Percentiles rank a stretch among this genome's conserved stretches.
These are phyloP conservation scores for Tinospora cordifolia DNA, from an alignment of 164 flowering plant species.

Conservation along the genomic window DNA sequence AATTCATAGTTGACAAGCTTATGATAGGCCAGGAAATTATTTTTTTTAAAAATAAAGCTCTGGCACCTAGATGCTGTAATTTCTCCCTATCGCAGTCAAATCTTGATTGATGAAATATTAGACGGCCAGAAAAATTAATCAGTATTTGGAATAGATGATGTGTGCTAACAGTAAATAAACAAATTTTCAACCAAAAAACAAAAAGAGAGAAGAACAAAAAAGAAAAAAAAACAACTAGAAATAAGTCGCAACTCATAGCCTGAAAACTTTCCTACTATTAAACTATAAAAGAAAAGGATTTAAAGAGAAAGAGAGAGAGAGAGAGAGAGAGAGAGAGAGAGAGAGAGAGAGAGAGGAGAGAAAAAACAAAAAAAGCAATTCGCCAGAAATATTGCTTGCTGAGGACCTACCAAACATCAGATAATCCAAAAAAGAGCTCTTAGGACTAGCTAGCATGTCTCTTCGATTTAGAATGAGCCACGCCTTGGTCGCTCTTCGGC, in stretches of 20 bases:
- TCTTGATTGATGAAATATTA: not conserved
- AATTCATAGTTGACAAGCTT: conserved; percentile 32
- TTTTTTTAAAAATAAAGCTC: too few species aligned
- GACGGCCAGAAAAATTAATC: not conserved
- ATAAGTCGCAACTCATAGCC: not conserved
- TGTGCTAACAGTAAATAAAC: not conserved
- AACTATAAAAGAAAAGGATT: too few species aligned
- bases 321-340: too few species aligned
- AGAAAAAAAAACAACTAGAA: not conserved
- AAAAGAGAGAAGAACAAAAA: not conserved
- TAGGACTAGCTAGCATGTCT: not conserved
- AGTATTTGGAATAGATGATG: not conserved
- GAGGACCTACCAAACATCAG: conserved; percentile 3
- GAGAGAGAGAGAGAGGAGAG: too few species aligned
- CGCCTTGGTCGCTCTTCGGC: conserved; percentile 55
- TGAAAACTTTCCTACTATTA: conserved; percentile 10
- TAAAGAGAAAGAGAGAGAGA: too few species aligned
- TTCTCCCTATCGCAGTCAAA: not conserved
- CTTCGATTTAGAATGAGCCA: conserved; percentile 17
- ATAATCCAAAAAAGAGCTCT: not conserved
- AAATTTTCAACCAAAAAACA: not conserved
- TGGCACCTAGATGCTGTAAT: too few species aligned
- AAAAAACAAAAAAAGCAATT: conserved; percentile 2
- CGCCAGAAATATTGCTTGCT: not conserved
- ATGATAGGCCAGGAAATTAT: not conserved